Base-by-base conservation (phyloP, 257 asterid genomes). In the Plantago elongata region DNA sequence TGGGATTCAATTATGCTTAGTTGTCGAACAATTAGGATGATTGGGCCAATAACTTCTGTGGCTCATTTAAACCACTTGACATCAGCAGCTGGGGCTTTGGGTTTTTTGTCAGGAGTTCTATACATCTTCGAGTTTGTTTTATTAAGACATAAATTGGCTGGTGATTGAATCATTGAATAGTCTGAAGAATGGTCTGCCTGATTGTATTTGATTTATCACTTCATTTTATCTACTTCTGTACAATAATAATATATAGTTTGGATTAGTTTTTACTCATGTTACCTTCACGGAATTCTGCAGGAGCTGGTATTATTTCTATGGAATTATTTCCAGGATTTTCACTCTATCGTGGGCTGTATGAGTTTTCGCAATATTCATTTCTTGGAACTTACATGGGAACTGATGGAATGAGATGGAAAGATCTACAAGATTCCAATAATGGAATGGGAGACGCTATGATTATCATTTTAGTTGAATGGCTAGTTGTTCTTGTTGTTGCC, bases 291-390 rank as follows among this genome's bases (percentile, higher is more conserved):
- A 49, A 81, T 69, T 51, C 69, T 79, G 73, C 88, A 93, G 99
- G 80, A 67, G 94, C 83, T 34, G 91, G 92, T 77, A 77, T 89
- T 63, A 75, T 78, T 13, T 92, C 89, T 29, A 75, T 93, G 95
- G 97, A 93, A 65, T 66, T 93, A 71, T 93, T 66, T 81, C 99
- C 97, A 62, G 99, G 97, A 63, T 93, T 89, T 70, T 66, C 95
- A 62, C 92, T 93, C 65, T 89, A 73, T 60, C 95, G 99, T 63
- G 97, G 97, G 47, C 70, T 93, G 51, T 87, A 81, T 13, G 97
- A 93, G 81, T 77, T 93, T 64, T 75, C 95, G 18, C 82, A 89
- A 66, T 89, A 87, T 75, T 45, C 97, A 47, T 89, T 87, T 61
- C 8, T 10, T 50, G 96, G 97, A 27, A 54, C 63, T 64, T 87